phyloP scores from a whole-genome alignment of 2,329 filamentous ascomycete genomes.

The Aspergillus tanneri region DNA sequence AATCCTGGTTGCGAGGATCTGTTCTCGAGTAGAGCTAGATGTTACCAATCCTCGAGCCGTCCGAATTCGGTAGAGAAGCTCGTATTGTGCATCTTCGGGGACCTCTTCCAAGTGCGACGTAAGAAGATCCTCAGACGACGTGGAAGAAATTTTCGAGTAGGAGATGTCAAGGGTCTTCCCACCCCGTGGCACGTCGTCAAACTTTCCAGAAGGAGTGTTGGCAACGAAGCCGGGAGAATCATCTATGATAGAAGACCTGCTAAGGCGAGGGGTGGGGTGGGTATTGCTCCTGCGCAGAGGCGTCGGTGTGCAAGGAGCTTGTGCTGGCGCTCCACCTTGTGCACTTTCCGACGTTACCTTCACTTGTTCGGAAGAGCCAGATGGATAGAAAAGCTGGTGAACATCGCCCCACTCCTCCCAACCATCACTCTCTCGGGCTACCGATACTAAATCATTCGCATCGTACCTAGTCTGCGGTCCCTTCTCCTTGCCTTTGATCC shows the following conservation, averaged over 20 bases:
- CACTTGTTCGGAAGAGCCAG: conserved; percentile 33
- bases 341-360: conserved; percentile 34
- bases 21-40: conserved; percentile 65
- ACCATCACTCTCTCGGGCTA: conserved; percentile 59
- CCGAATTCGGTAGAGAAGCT: conserved; percentile 78
- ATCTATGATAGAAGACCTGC: conserved; percentile 43
- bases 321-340: conserved; percentile 36
- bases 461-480: conserved; percentile 56
- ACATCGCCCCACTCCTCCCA: conserved; percentile 83
- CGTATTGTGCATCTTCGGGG: conserved; percentile 73
- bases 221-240: conserved; percentile 53
- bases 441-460: conserved; percentile 78
- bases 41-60: conserved; percentile 75
- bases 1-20: conserved; percentile 75
- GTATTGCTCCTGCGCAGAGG: conserved; percentile 70
- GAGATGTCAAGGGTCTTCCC: conserved; percentile 65
- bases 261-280: conserved; percentile 54
- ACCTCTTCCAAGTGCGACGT: conserved; percentile 58
- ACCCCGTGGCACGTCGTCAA: conserved; percentile 39
- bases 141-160: conserved; percentile 44
- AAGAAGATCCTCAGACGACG: conserved; percentile 39
- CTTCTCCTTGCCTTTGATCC: conserved; percentile 76
- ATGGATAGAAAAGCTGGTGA: conserved; percentile 73
- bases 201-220: conserved; percentile 39
- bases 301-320: conserved; percentile 68